Evolutionary conservation across 441 rosid species (phyloP).

Genomic region (Dalechampia spathulata): DNA sequence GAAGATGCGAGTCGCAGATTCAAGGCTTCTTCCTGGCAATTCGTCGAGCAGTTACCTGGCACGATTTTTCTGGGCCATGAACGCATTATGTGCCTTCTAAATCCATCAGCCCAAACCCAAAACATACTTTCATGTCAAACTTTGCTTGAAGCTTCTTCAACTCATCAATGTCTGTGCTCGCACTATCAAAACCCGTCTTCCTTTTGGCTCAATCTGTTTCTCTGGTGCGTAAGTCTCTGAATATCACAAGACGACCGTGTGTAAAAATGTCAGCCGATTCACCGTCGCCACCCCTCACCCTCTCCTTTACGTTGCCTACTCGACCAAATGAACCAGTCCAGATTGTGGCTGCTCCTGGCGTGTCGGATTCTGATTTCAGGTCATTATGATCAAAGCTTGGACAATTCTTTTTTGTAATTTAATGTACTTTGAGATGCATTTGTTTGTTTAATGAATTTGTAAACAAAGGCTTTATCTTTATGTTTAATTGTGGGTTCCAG

Average conservation of each 20-base stretch:
- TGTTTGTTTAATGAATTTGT: not conserved
- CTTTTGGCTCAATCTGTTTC: conserved; percentile 9
- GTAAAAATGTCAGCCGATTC: conserved; percentile 41
- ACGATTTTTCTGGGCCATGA: too few species aligned
- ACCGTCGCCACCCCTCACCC: conserved; percentile 31
- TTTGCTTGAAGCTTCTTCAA: too few species aligned
- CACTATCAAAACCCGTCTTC: conserved; percentile 23
- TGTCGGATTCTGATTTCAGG: conserved; percentile 70
- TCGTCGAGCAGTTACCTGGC: too few species aligned
- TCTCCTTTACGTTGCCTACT: conserved; percentile 42
- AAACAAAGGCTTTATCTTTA: not conserved
- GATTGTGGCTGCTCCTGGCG: conserved; percentile 50
- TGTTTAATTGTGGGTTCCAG: conserved; percentile 21
- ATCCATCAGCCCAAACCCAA: too few species aligned
- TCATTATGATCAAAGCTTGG: not conserved
- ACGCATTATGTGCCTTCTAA: too few species aligned
- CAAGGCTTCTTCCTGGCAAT: too few species aligned
- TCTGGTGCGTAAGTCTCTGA: conserved; percentile 10
- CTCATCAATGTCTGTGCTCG: not conserved
- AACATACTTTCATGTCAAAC: too few species aligned
- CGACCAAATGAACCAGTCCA: conserved; percentile 54
- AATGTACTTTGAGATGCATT: too few species aligned
- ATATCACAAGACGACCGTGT: conserved; percentile 11
- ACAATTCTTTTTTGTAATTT: too few species aligned
- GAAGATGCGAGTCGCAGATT: too few species aligned